Conservation (phyloP, 352 stramenopile species). For the Albugo laibachii region DNA sequence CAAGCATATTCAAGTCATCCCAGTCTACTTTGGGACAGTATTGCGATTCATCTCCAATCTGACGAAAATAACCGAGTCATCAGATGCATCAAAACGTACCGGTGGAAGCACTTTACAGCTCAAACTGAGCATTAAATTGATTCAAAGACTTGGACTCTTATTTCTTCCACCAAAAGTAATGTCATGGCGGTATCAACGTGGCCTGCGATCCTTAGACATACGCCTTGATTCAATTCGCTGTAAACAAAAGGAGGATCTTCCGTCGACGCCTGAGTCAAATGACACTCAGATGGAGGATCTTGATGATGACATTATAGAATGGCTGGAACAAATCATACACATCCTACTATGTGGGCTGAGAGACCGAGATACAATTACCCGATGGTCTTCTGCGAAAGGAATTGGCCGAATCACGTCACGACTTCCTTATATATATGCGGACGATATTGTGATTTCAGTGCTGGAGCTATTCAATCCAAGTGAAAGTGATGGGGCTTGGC, state of each 20-base stretch:
- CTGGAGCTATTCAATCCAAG: constrained; percentile 85
- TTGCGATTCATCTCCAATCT: constrained; percentile 48
- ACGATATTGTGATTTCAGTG: constrained; percentile 94
- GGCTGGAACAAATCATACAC: constrained; percentile 95
- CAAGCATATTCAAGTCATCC: constrained; percentile 42
- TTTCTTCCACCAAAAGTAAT: constrained; percentile 90
- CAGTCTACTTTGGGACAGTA: constrained; percentile 50
- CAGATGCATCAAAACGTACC: constrained; percentile 10
- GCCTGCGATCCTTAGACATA: constrained; percentile 82
- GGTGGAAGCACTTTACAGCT: constrained; percentile 69
- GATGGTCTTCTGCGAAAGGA: constrained; percentile 98
- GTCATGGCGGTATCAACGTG: constrained; percentile 91
- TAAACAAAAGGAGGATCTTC: constrained; percentile 1
- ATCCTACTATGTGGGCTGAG: constrained; percentile 69
- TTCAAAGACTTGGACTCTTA: constrained; percentile 85
- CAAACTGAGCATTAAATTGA: constrained; percentile 94
- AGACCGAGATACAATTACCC: constrained; percentile 92
- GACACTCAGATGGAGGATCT: constrained; percentile 16
- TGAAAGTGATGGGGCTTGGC: constrained; percentile 90
- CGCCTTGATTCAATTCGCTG: constrained; percentile 48
- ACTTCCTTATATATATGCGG: constrained; percentile 84
- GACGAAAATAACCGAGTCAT: constrained; percentile 23
- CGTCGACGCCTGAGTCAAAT: constrained; percentile 1
- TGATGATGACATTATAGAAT: constrained; percentile 68
- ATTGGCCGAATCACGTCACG: constrained; percentile 91